Evolutionary conservation across 2,329 filamentous ascomycete genomes (phyloP).

Genomic region (Fusarium paranaense): DNA sequence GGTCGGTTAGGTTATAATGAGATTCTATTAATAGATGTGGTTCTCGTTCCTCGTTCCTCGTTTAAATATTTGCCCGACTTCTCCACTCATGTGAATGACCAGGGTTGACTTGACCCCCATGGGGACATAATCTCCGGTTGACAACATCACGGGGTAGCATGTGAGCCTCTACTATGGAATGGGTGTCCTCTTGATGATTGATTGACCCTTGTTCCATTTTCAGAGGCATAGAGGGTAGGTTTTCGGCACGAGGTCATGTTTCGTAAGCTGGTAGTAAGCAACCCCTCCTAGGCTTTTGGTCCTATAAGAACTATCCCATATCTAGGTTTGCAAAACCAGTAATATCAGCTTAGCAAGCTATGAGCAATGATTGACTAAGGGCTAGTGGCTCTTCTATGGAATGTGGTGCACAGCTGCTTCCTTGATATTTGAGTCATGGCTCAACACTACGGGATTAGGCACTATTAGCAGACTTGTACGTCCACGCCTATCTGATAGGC

Average conservation of each 20-base stretch:
- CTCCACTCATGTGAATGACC: not conserved
- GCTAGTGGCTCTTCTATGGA: not conserved
- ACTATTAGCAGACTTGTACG: too few relatives aligned
- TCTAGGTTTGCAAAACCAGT: not conserved
- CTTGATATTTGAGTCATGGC: not conserved
- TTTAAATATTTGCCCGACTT: not conserved
- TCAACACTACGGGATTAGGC: not conserved
- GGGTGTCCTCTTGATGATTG: not conserved
- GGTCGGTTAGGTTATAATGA: not conserved
- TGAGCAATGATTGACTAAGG: not conserved
- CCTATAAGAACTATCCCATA: not conserved
- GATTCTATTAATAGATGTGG: not conserved
- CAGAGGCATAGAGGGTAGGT: not conserved
- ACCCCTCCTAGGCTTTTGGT: not conserved
- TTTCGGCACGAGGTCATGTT: not conserved
- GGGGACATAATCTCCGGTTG: not conserved
- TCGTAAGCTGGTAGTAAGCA: not conserved
- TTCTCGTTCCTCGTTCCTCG: not conserved
- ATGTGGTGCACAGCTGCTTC: not conserved
- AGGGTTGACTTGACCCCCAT: not conserved
- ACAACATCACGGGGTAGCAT: not conserved
- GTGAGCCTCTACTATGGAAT: not conserved
- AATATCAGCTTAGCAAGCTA: not conserved
- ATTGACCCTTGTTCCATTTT: not conserved
- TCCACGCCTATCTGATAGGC: not conserved